Evolutionary conservation across 2,329 filamentous ascomycete genomes (phyloP).

Genomic region (Monascus ruber): DNA sequence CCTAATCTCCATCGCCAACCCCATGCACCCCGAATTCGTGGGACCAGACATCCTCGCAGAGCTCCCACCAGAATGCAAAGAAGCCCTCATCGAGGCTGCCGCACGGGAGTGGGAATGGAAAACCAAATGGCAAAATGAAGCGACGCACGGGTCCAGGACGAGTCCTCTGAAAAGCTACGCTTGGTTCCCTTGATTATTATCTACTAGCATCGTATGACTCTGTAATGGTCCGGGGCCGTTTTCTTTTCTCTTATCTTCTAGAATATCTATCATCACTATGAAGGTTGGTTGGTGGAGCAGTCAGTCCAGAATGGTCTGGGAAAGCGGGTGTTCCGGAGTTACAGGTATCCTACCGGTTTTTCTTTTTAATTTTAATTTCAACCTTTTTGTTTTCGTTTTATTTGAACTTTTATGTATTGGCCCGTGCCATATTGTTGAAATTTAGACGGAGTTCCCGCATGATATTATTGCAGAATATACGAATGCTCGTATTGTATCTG

Average conservation of each 20-base stretch:
- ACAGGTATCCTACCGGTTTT: too few relatives aligned
- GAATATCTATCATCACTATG: slow-evolving; percentile 3
- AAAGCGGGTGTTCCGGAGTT: too few relatives aligned
- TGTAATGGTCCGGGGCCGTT: neutral
- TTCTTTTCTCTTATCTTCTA: slow-evolving; percentile 5
- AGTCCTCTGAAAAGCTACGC: slow-evolving; percentile 27
- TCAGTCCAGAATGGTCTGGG: too few relatives aligned
- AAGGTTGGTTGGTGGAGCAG: neutral
- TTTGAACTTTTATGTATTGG: too few relatives aligned
- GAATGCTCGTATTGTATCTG: too few relatives aligned
- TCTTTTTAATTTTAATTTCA: too few relatives aligned
- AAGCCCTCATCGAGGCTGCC: slow-evolving; percentile 59
- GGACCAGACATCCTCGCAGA: slow-evolving; percentile 31
- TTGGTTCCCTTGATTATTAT: slow-evolving; percentile 22
- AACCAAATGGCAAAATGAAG: slow-evolving; percentile 60
- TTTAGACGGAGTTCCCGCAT: too few relatives aligned
- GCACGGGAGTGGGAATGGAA: slow-evolving; percentile 61
- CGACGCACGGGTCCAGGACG: slow-evolving; percentile 35
- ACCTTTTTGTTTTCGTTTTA: too few relatives aligned
- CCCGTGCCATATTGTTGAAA: too few relatives aligned
- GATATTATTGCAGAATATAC: too few relatives aligned
- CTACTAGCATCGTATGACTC: too few relatives aligned
- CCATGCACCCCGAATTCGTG: slow-evolving; percentile 25
- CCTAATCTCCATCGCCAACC: slow-evolving; percentile 24
- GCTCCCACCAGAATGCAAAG: slow-evolving; percentile 46